phyloP scores from a whole-genome alignment of 2,329 filamentous ascomycete species.

The Chrysoporthe puriensis region DNA sequence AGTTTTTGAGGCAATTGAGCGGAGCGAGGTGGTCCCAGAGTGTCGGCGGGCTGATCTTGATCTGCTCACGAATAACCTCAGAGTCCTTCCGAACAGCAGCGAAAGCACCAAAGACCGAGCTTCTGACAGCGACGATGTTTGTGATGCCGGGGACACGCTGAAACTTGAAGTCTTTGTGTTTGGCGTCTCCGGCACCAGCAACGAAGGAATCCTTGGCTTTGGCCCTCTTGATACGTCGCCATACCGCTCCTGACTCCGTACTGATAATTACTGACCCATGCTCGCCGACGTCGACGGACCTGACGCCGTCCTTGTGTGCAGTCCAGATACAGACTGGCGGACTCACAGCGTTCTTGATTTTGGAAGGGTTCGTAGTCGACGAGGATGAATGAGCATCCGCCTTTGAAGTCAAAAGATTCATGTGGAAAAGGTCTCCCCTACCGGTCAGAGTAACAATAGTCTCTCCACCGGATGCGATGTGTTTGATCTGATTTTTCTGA shows the following conservation, averaged over 20 bases:
- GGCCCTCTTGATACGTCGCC: slow-evolving; percentile 80
- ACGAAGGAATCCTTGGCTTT: slow-evolving; percentile 73
- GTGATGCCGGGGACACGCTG: slow-evolving; percentile 87
- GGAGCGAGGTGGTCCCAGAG: slow-evolving; percentile 76
- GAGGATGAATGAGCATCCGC: slow-evolving; percentile 63
- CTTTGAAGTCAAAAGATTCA: slow-evolving; percentile 69
- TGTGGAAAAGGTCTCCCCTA: slow-evolving; percentile 85
- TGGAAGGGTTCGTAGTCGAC: slow-evolving; percentile 90
- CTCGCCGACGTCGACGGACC: slow-evolving; percentile 86
- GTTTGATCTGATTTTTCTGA: slow-evolving; percentile 69
- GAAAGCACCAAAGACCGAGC: slow-evolving; percentile 88
- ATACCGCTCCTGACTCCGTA: slow-evolving; percentile 89
- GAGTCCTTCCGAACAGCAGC: slow-evolving; percentile 84
- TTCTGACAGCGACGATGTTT: slow-evolving; percentile 79
- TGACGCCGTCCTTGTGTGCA: slow-evolving; percentile 81
- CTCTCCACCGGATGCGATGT: slow-evolving; percentile 83
- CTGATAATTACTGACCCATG: slow-evolving; percentile 94
- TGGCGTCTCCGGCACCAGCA: slow-evolving; percentile 55
- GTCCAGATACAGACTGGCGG: slow-evolving; percentile 84
- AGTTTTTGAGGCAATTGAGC: slow-evolving; percentile 68
- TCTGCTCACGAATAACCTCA: slow-evolving; percentile 74
- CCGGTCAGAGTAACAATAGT: slow-evolving; percentile 88
- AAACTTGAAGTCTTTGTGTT: slow-evolving; percentile 92
- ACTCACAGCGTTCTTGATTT: slow-evolving; percentile 83
- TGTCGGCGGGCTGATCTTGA: slow-evolving; percentile 66